Evolutionary conservation across 768 basidiomycete species (phyloP), one percentile per base, ranked within the genome.

Genomic region (Strobilomyces dryophilus): DNA sequence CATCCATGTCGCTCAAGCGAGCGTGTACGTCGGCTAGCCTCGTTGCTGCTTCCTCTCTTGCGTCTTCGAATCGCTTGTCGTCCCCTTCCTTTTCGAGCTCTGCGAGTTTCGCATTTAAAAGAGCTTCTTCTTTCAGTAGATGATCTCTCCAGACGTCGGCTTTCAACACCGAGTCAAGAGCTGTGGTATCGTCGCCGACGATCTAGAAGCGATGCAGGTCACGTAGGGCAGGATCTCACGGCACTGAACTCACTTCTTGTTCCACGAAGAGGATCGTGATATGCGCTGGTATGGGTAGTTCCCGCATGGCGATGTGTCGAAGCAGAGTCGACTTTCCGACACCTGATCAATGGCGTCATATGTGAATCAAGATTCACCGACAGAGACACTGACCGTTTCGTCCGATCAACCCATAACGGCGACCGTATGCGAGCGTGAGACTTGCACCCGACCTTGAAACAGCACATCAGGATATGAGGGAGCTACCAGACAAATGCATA

Each of bases 91-190:
- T 69, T 53, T 97, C 93, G 12, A 95, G 76, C 54, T 79, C 81
- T 0, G 80, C 71, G 2, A 98, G 79, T 56, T 81, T 79, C 0
- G 79, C 79, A 62, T 95, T 94, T 42, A 98, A 75, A 20, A 77
- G 71, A 0, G 72, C 72, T 69, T 98, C 95, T 64, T 99, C 93
- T 51, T 84, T 87, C 46, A 97, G 71, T 17, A 98, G 76, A 58
- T 92, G 89, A 63, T 95, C 94, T 66, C 95, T 80, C 93, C 97
- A 98, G 31, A 99, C 97, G 66, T 99, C 97, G n/a, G 97, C 97
- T 69, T 95, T 93, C n/a, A 99, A 78, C 20, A 99, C 97, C 1
- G 95, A 94, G 20, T 94, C 89, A 40, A 99, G 77, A 3, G 97
- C 97, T 1, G 76, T 74, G 0, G 94, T 98, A 59, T 95, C 94